These are phyloP conservation scores for Spirogloea muscicola DNA, from an alignment of 139 green algal species.

Conservation along the genomic window DNA sequence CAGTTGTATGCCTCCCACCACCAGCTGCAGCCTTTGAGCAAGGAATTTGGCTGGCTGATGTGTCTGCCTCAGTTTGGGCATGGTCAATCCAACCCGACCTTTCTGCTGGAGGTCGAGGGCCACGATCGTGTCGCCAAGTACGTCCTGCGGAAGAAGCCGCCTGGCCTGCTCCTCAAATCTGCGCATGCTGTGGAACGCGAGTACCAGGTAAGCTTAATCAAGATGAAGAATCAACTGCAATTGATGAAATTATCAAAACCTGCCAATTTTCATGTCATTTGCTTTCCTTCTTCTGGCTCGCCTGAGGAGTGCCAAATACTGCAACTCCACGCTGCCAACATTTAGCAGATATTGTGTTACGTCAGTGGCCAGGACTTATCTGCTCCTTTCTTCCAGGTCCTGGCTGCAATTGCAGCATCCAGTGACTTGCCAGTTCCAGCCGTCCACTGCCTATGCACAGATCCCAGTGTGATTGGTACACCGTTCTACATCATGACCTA, in stretches of 20 bases:
- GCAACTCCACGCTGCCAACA: no score
- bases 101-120: constrained; percentile 70
- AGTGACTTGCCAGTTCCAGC: constrained; percentile 73
- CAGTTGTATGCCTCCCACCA: background rate
- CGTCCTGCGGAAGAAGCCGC: constrained; percentile 95
- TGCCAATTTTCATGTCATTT: no score
- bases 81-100: constrained; percentile 95
- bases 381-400: constrained; percentile 10
- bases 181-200: constrained; percentile 94
- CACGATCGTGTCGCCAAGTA: no score
- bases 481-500: constrained; percentile 93
- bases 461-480: constrained; percentile 77
- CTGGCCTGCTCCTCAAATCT: constrained; percentile 79
- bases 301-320: no score
- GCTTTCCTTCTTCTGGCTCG: no score
- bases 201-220: constrained; percentile 50
- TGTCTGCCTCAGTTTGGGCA: constrained; percentile 69
- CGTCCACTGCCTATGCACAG: constrained; percentile 71
- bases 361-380: no score
- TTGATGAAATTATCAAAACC: no score
- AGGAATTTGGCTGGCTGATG: background rate
- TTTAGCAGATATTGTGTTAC: no score
- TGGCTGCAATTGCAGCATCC: constrained; percentile 22
- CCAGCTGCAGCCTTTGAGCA: background rate
- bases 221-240: no score